Evolutionary conservation across 768 basidiomycete species (phyloP).

Genomic region (Leccinum uliginosum): DNA sequence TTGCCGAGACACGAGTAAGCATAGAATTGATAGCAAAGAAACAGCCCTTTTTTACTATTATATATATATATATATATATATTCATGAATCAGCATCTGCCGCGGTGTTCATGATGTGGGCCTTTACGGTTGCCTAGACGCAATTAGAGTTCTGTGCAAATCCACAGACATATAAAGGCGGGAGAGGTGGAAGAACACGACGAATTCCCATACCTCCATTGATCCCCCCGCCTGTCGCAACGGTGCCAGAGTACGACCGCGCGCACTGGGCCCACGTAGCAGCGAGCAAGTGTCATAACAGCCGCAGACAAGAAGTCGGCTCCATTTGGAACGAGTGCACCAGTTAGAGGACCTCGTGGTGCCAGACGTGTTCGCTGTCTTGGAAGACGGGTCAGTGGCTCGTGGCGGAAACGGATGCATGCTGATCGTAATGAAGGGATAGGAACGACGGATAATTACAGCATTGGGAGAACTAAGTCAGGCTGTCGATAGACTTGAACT

Average conservation of each 20-base stretch:
- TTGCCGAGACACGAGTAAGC: conserved; percentile 28
- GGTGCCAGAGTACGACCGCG: background rate
- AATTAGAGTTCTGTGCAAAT: conserved; percentile 31
- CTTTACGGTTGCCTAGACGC: conserved; percentile 16
- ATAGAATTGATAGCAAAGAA: conserved; percentile 26
- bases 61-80: background rate
- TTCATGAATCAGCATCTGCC: conserved; percentile 25
- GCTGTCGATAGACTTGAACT: conserved; percentile 5
- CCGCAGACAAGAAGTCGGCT: background rate
- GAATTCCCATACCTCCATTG: conserved; percentile 15
- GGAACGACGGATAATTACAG: conserved; percentile 6
- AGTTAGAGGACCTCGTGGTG: conserved; percentile 1
- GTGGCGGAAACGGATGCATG: conserved; percentile 9
- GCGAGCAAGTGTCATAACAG: conserved; percentile 5
- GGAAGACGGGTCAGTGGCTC: conserved; percentile 17
- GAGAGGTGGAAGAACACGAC: conserved; percentile 4
- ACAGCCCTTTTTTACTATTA: conserved; percentile 24
- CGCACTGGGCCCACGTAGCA: conserved; percentile 11
- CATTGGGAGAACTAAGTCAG: background rate
- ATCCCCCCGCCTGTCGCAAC: background rate
- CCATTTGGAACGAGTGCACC: conserved; percentile 1
- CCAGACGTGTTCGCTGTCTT: conserved; percentile 6
- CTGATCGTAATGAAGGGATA: conserved; percentile 16
- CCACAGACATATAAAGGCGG: conserved; percentile 30
- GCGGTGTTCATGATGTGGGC: conserved; percentile 27